Conservation (phyloP, 768 basidiomycete species). For the Lactarius akahatsu region DNA sequence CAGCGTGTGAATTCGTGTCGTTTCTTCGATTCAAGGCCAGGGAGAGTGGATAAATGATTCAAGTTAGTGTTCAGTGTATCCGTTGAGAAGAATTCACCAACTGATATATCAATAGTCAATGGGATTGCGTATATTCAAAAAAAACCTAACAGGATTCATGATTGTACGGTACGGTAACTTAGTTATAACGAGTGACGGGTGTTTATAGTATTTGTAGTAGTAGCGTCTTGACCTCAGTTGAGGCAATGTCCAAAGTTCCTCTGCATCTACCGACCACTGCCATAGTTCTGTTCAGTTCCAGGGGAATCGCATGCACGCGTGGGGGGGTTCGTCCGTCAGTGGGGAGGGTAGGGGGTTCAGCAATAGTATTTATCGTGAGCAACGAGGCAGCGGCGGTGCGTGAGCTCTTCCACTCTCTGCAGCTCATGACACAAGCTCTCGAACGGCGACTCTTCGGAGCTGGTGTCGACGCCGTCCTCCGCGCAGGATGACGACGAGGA, state of each 20-base stretch:
- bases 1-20: no score
- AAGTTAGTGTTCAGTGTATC: no score
- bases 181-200: not conserved
- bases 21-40: no score
- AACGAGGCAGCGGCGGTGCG: slow-evolving; percentile 3
- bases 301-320: no score
- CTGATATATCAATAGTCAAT: no score
- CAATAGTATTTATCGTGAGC: not conserved
- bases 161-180: no score
- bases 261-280: not conserved
- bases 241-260: not conserved
- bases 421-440: slow-evolving; percentile 19
- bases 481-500: not conserved
- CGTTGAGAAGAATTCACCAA: no score
- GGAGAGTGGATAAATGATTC: no score
- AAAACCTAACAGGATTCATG: no score
- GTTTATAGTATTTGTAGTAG: not conserved
- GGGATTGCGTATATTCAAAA: no score
- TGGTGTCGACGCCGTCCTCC: not conserved
- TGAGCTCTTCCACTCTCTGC: slow-evolving; percentile 14
- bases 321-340: not conserved
- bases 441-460: not conserved
- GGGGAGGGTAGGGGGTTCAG: not conserved
- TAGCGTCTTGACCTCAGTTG: not conserved
- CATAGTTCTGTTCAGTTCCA: not conserved